Percentiles rank a stretch among this genome's conserved stretches.
These are phyloP conservation scores for Farysia itapuensis DNA, from an alignment of 1,284 basidiomycete genomes.

Conservation along the genomic window DNA sequence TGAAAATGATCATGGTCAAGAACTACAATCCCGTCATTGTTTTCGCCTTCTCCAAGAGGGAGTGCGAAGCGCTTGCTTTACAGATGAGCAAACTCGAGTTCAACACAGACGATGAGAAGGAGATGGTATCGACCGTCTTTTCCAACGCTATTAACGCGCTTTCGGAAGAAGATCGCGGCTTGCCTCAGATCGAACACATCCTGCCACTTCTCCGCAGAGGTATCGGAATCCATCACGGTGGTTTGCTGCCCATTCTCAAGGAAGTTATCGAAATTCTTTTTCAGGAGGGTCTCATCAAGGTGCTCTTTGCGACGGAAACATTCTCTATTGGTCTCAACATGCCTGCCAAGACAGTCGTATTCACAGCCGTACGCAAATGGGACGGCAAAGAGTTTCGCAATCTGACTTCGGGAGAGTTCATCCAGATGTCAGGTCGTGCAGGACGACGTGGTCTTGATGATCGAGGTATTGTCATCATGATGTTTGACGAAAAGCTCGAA, in stretches of 20 bases:
- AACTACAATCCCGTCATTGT: constrained; percentile 98
- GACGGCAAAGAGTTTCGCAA: constrained; percentile 94
- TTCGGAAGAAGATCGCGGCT: constrained; percentile 79
- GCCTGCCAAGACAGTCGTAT: constrained; percentile 99
- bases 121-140: constrained; percentile 85
- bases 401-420: constrained; percentile 63
- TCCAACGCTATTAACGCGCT: constrained; percentile 90
- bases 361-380: constrained; percentile 92
- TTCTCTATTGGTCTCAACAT: constrained; percentile 99
- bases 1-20: constrained; percentile 98
- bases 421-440: constrained; percentile 93
- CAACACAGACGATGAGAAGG: constrained; percentile 90
- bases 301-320: constrained; percentile 97
- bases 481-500: constrained; percentile 98
- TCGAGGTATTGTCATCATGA: constrained; percentile 99
- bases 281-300: constrained; percentile 98
- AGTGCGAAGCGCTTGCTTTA: constrained; percentile 90
- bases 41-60: constrained; percentile 97
- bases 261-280: constrained; percentile 99
- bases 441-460: constrained; percentile 96
- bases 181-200: constrained; percentile 93
- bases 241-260: constrained; percentile 93
- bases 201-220: constrained; percentile 91
- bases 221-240: constrained; percentile 98
- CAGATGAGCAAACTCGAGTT: constrained; percentile 94